Evolutionary conservation across 352 stramenopile species (phyloP), one percentile per base, ranked within the genome.

Genomic region (Globisporangium okanoganense): DNA sequence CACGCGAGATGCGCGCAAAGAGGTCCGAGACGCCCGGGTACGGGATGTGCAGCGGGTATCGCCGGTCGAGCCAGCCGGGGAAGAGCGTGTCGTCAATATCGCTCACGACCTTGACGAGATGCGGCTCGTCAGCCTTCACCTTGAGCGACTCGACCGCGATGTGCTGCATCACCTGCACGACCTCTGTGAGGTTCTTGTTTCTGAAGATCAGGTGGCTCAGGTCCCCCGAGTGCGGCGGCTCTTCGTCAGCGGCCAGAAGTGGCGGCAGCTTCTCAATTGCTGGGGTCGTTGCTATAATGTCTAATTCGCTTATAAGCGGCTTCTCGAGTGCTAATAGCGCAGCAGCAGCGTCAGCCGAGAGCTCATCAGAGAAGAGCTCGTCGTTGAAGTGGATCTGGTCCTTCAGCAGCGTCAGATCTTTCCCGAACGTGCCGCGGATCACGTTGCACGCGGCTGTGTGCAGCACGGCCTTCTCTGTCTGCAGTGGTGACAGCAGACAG

Each of bases 61-160:
- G 80, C 9, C 77, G 77, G 51, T 92, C 83, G 14, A 92, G 54
- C 83, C 83, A 92, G 33, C 85, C 85, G 8, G 85, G 68, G 40
- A 90, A 93, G 6, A 94, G 66, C 27, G 85, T 94, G 64, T 94
- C 85, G 44, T 94, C 85, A 40, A 94, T 94, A 52, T 94, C 85
- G 52, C 85, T 94, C n/a, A 94, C 72, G 6, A 94, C 85, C 60
- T 94, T 94, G 29, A 94, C 60, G n/a, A 94, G 66, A 5, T 83
- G 60, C 16, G 83, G 79, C 38, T 72, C 61, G 20, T 78, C 55
- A 13, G 75, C 44, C 35, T 83, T 87, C 14, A 92, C 83, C 41
- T 90, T 88, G 47, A 89, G 48, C 40, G 79, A 76, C 53, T 93
- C 85, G 10, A 92, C 71, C 13, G 83, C 83, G 25, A 94, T 92